Evolutionary conservation across 1,284 basidiomycete species (phyloP), one percentile per base, ranked within the genome.

Genomic region (Paramarasmius palmivorus): DNA sequence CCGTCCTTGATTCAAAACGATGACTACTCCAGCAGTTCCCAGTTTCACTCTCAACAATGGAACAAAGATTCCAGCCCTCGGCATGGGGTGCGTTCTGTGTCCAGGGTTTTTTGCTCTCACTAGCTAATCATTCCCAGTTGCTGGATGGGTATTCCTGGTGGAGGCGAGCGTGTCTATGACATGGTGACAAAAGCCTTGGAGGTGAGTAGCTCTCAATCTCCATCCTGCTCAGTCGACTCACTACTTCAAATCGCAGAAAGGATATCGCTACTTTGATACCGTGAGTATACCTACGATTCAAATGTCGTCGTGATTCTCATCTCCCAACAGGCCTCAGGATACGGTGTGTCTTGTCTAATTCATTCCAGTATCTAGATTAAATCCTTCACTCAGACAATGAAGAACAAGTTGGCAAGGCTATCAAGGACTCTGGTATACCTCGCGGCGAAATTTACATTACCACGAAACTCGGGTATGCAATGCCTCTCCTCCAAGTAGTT

Each of bases 371-470:
- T 10, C 23, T 45, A 22, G 35, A 25, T 25, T 19, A 25, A 26
- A 9, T 29, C 17, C 15, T 9, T 17, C 14, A 8, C 36, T 22
- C 42, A 73, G 73, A 57, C 3, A 83, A 83, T 61, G 77, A 79
- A 60, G 68, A 72, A 52, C 64, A 68, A 41, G 77, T 84, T 22
- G 81, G 82, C 1, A 63, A 68, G 23, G 83, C 79, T 1, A 70
- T 86, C 44, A 71, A 74, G 34, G 71, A 71, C 25, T 77, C 74
- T 46, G 73, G 72, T 6, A 65, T 79, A 32, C 72, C 76, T 15
- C 66, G 82, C 50, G 66, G 68, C 49, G 72, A 82, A 51, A 62
- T 86, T 8, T 85, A 70, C 60, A 61, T 86, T n/a, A 77, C 81
- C 2, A 78, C 77, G 2, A 78, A 78, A 56, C 64, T 77, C 1